Evolutionary conservation across 768 basidiomycete genomes (phyloP), one percentile per base, ranked within the genome.

Genomic region (Xerocomus brunneocitrinus): DNA sequence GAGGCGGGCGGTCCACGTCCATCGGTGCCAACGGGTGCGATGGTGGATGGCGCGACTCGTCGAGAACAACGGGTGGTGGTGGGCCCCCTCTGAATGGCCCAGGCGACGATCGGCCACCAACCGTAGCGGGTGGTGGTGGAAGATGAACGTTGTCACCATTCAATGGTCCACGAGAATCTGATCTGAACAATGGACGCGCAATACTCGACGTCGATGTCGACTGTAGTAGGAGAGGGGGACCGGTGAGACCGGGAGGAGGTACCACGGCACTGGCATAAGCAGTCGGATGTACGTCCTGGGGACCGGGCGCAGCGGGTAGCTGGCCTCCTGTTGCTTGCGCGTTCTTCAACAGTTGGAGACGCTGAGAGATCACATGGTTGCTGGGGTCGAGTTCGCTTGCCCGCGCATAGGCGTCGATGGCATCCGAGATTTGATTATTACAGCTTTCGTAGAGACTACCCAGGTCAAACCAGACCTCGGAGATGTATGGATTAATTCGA

Each of bases 351-450:
- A 97, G 70, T 61, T 82, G 77, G 16, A 98, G 72, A 1, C 95
- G 82, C 57, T 89, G 85, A 28, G 87, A 83, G 69, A 98, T 95
- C 28, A 86, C 81, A 40, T 75, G 72, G 64, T 98, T 98, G 53
- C 70, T 72, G 0, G 95, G 92, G 67, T 98, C 97, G 43, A 98
- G 84, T 68, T 98, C 95, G 53, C 86, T 85, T 0, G 95, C 97
- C 34, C 95, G 83, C 10, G 91, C 91, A 65, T 99, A 99, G 2
- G 97, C 97, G 61, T 99, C 95, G 66, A 98, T 98, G 30, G 97
- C 97, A 68, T 99, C 97, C 35, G 89, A 89, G 66, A 98, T 92
- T 71, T 99, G 97, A 66, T 98, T 98, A 74, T 98, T 98, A 78
- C 95, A 99, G 59, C 88, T 90, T 72, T 99, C 97, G 67, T 99